Evolutionary conservation across 768 basidiomycete species (phyloP), one percentile per base, ranked within the genome.

Genomic region (Hygrocybe coccinea): DNA sequence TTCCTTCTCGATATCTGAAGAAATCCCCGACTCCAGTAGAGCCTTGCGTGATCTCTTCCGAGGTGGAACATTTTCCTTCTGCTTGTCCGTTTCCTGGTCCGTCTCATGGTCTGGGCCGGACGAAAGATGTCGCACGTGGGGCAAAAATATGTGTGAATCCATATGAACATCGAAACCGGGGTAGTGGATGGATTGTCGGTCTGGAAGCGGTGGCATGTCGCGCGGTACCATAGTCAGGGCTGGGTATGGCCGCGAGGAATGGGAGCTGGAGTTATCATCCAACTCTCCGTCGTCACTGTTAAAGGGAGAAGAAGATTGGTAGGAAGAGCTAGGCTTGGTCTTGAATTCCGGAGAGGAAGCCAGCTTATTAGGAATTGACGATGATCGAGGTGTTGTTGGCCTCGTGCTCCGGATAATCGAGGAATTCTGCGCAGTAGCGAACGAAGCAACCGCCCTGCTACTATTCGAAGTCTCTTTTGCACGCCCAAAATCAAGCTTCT

Each of bases 31-130:
- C 11, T 62, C 64, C 22, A 65, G 66, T 4, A 57, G 59, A 19
- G 67, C 65, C 61, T 80, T 84, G 50, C 74, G 75, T 33, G 74
- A 53, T 62, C 68, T 80, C 61, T 75, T 71, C 47, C 74, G 76
- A 3, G 80, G 81, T 7, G 73, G 67, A 14, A 80, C 48, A 56
- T 87, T 87, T 69, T 87, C 86, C 61, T 87, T 87, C 48, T 67
- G 60, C 6, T 57, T 62, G 24, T 82, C 83, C 45, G 65, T 71
- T 2, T 72, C 70, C 37, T 56, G 58, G 17, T 61, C 59, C 17
- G 53, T 53, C 38, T 50, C 60, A 9, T 59, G 47, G 56, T 54
- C 55, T 57, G 57, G 46, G n/a, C 33, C 38, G 29, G 47, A 50
- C n/a, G 48, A 55, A 17, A 50, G 48, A 36, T 48, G 21, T 54